These are phyloP conservation scores for Chaetomiaceae sp. DNA, from an alignment of 2,329 filamentous ascomycete species.

Conservation along the genomic window DNA sequence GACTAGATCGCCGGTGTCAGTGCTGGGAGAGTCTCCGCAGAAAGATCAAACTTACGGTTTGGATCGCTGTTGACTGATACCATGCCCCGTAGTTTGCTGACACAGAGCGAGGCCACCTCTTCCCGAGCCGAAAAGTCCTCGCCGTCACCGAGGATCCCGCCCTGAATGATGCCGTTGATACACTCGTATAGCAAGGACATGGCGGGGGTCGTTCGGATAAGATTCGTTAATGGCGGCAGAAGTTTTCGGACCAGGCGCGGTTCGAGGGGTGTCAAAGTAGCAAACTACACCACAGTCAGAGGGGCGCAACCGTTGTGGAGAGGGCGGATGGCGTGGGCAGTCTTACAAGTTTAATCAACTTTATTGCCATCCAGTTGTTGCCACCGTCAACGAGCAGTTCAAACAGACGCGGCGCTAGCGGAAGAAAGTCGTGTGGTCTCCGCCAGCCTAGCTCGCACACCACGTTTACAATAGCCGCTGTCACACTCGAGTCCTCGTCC, in stretches of 20 bases:
- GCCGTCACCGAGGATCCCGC: conserved; percentile 79
- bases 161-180: conserved; percentile 96
- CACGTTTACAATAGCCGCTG: conserved; percentile 92
- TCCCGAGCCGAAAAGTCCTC: conserved; percentile 78
- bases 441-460: conserved; percentile 94
- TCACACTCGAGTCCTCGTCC: conserved; percentile 85
- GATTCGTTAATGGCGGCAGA: conserved; percentile 79
- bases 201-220: conserved; percentile 89
- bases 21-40: too few relatives aligned
- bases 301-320: too few relatives aligned
- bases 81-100: conserved; percentile 90
- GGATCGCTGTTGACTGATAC: conserved; percentile 88
- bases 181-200: conserved; percentile 99
- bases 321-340: too few relatives aligned
- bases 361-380: conserved; percentile 99
- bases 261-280: conserved; percentile 85
- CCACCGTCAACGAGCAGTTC: conserved; percentile 84
- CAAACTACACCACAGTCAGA: conserved; percentile 58
- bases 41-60: conserved; percentile 59
- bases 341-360: conserved; percentile 85
- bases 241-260: conserved; percentile 87
- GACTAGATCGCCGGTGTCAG: conserved; percentile 45
- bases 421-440: conserved; percentile 86
- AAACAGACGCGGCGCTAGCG: conserved; percentile 84
- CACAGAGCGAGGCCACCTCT: conserved; percentile 86